Conservation (phyloP, 768 basidiomycete species). For the Termitomyces sp. region DNA sequence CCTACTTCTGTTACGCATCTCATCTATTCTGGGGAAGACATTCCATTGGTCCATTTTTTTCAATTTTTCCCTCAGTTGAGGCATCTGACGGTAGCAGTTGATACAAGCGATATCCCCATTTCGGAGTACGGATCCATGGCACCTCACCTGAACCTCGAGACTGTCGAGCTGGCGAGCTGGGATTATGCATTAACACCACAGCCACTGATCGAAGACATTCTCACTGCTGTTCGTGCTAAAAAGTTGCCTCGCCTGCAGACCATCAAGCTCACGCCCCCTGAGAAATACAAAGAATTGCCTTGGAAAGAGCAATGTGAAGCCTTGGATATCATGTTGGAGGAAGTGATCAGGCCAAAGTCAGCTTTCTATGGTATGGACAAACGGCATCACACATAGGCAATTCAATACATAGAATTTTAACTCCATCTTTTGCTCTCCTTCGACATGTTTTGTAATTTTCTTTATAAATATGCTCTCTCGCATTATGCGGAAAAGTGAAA, state of each 20-base stretch:
- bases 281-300: neutral
- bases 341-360: neutral
- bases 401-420: too few relatives aligned
- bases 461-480: too few relatives aligned
- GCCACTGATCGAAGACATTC: neutral
- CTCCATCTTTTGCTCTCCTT: too few relatives aligned
- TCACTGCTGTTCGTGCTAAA: neutral
- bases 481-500: too few relatives aligned
- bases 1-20: too few relatives aligned
- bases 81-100: too few relatives aligned
- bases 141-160: neutral
- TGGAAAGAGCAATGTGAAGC: neutral
- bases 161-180: neutral
- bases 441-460: too few relatives aligned
- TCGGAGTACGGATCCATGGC: neutral
- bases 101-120: neutral
- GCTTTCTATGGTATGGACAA: neutral
- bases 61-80: too few relatives aligned
- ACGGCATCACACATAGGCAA: neutral
- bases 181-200: neutral
- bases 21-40: too few relatives aligned
- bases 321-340: neutral
- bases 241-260: neutral
- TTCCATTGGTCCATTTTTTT: too few relatives aligned
- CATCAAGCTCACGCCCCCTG: neutral